phyloP scores from a whole-genome alignment of 306 rosid species.

The Urtica urens region DNA sequence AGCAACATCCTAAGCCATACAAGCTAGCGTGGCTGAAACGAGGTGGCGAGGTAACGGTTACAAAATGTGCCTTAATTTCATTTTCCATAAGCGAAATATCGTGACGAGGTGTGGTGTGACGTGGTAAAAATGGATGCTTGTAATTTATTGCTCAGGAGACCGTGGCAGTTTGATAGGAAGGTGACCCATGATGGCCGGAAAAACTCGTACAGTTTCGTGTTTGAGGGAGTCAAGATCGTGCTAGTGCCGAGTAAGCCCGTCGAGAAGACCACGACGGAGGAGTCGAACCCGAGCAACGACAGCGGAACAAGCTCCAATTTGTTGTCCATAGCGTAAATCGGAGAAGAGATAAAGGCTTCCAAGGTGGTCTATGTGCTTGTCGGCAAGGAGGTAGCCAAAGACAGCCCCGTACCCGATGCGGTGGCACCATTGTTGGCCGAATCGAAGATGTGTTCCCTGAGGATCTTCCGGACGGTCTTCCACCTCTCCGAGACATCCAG shows the following conservation, averaged over 20 bases:
- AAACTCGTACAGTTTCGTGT: background rate
- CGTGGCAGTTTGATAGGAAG: background rate
- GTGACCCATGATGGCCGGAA: background rate
- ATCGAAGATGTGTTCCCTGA: too few relatives aligned
- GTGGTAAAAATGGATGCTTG: background rate
- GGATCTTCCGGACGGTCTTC: too few relatives aligned
- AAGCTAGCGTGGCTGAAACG: background rate
- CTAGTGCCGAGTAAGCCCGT: background rate
- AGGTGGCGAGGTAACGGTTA: background rate
- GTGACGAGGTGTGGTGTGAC: conserved; percentile 4
- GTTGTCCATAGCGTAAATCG: background rate
- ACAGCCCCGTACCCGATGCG: too few relatives aligned
- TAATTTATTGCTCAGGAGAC: background rate
- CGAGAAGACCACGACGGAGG: background rate
- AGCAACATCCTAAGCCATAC: background rate
- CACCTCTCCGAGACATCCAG: too few relatives aligned
- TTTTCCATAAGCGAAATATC: conserved; percentile 1
- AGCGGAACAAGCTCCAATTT: background rate
- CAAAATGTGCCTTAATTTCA: background rate
- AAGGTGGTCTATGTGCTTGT: too few relatives aligned
- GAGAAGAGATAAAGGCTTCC: too few relatives aligned
- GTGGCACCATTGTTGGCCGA: too few relatives aligned
- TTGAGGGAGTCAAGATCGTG: background rate
- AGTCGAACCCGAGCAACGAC: background rate
- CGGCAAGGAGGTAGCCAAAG: too few relatives aligned